phyloP scores from a whole-genome alignment of 177 flowering plant genomes.

The Telopea speciosissima region DNA sequence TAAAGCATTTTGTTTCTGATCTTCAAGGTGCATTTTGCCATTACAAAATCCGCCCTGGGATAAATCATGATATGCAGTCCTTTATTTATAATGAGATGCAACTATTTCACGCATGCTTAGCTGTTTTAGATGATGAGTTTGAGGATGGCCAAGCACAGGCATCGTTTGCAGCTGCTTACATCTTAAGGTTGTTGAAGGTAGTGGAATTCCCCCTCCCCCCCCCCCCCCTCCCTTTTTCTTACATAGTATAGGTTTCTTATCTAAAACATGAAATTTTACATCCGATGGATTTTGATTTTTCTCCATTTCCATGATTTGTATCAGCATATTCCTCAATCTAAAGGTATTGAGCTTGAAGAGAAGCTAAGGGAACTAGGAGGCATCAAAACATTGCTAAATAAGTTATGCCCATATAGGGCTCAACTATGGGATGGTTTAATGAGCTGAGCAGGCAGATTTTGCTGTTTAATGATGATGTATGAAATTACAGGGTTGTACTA shows the following conservation, averaged over 20 bases:
- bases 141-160: conserved; percentile 69
- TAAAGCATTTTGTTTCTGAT: conserved; percentile 32
- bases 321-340: conserved; percentile 38
- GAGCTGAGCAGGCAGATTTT: background rate
- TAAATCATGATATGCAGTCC: conserved; percentile 7
- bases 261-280: background rate
- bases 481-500: background rate
- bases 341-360: conserved; percentile 17
- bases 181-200: conserved; percentile 70
- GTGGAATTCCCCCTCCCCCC: background rate
- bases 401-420: conserved; percentile 49
- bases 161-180: conserved; percentile 50
- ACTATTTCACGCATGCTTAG: conserved; percentile 46
- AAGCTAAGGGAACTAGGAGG: conserved; percentile 30
- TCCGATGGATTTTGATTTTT: background rate
- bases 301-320: background rate
- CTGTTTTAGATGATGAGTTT: conserved; percentile 39
- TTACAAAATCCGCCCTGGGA: conserved; percentile 3
- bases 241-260: background rate
- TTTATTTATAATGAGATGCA: conserved; percentile 51
- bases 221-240: no score
- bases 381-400: conserved; percentile 29
- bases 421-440: conserved; percentile 39
- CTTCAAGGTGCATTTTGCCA: conserved; percentile 7
- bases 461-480: background rate